These are phyloP conservation scores for Coccinonectria pachysandricola DNA, from an alignment of 2,329 filamentous ascomycete species.

Conservation along the genomic window DNA sequence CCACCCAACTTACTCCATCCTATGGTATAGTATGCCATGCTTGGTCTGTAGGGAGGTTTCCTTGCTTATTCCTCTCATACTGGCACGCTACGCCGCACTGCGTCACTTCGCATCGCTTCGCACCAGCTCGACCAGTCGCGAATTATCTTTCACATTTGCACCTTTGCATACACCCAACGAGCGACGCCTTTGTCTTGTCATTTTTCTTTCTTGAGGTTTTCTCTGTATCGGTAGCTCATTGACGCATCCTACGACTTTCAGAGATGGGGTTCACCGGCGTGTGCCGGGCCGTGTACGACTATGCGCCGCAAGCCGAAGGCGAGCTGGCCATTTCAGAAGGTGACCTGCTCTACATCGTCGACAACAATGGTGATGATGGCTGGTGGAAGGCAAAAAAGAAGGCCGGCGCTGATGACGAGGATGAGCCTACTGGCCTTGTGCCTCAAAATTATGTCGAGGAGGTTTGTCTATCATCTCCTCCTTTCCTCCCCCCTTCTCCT, in stretches of 20 bases:
- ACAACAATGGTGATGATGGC: slow-evolving; percentile 66
- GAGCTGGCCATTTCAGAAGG: slow-evolving; percentile 80
- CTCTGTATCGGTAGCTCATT: too few species aligned
- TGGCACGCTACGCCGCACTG: slow-evolving; percentile 14
- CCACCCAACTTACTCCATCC: too few species aligned
- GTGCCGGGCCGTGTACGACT: slow-evolving; percentile 87
- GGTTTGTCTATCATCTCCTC: slow-evolving; percentile 36
- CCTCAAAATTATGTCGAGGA: slow-evolving; percentile 94
- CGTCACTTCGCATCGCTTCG: slow-evolving; percentile 17
- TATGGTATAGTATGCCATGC: too few species aligned
- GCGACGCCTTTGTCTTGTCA: slow-evolving; percentile 1
- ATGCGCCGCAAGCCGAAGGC: slow-evolving; percentile 73
- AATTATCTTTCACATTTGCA: too few species aligned
- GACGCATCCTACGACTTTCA: slow-evolving; percentile 9
- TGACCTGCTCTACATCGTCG: slow-evolving; percentile 78
- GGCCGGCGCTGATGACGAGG: slow-evolving; percentile 71
- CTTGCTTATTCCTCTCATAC: too few species aligned
- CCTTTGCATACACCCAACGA: too few species aligned
- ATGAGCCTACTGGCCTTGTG: slow-evolving; percentile 81
- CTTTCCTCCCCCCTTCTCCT: background rate
- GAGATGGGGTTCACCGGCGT: slow-evolving; percentile 86
- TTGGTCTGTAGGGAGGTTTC: too few species aligned
- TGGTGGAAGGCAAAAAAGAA: slow-evolving; percentile 98
- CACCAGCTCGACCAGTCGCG: slow-evolving; percentile 1
- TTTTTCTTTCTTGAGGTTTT: slow-evolving; percentile 2